These are phyloP conservation scores for Mycena chlorophos DNA, from an alignment of 768 basidiomycete species.

Conservation along the genomic window DNA sequence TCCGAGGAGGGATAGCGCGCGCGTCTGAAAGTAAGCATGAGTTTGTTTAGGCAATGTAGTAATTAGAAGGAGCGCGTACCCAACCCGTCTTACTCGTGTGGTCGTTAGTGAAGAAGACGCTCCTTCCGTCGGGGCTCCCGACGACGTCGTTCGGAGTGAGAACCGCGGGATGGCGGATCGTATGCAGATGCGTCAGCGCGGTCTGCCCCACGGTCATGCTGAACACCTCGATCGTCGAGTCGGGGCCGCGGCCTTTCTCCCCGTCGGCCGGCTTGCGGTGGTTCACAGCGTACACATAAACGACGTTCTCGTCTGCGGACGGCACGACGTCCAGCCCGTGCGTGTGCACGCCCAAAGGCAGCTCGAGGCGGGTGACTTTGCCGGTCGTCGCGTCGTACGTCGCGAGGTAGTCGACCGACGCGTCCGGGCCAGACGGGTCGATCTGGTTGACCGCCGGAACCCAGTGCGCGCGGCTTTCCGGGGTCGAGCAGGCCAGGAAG, in stretches of 20 bases:
- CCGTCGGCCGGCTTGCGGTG: slow-evolving; percentile 54
- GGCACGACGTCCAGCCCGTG: slow-evolving; percentile 73
- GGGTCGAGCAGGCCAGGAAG: slow-evolving; percentile 65
- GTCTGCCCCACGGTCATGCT: slow-evolving; percentile 47
- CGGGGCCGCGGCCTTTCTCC: slow-evolving; percentile 54
- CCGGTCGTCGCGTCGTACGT: slow-evolving; percentile 53
- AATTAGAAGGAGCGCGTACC: slow-evolving; percentile 38
- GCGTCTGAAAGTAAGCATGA: slow-evolving; percentile 18
- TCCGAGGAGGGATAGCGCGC: slow-evolving; percentile 28
- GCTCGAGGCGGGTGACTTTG: slow-evolving; percentile 45
- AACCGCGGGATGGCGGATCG: slow-evolving; percentile 56
- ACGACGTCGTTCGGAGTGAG: slow-evolving; percentile 71
- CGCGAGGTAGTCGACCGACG: slow-evolving; percentile 56
- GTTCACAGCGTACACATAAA: slow-evolving; percentile 72
- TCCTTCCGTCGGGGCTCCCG: slow-evolving; percentile 62
- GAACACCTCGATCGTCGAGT: slow-evolving; percentile 73
- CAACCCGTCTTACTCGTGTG: slow-evolving; percentile 52
- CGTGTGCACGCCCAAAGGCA: slow-evolving; percentile 47
- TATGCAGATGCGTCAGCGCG: slow-evolving; percentile 53
- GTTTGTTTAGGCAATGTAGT: background rate
- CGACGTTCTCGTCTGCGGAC: slow-evolving; percentile 44
- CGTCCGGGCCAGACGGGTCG: slow-evolving; percentile 38
- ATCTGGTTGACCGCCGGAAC: slow-evolving; percentile 42
- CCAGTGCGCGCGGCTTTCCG: slow-evolving; percentile 50
- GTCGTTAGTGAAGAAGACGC: slow-evolving; percentile 74